These are phyloP conservation scores for Diphasiastrum complanatum DNA, from an alignment of 83 land plant species.

Conservation along the genomic window DNA sequence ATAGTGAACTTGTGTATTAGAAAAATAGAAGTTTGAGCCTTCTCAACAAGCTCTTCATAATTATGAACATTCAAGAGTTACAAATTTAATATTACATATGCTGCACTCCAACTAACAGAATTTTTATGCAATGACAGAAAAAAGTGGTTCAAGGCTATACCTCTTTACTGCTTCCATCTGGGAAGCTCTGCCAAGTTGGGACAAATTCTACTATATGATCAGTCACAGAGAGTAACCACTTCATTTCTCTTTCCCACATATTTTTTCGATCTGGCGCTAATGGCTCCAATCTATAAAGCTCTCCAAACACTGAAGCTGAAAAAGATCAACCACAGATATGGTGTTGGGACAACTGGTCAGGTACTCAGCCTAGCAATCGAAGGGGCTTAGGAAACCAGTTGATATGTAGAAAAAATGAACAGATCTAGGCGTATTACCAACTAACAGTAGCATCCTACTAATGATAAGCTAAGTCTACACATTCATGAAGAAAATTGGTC, in stretches of 20 bases:
- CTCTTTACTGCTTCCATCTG: conserved; percentile 67
- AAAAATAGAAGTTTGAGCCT: too few relatives aligned
- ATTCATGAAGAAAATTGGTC: too few relatives aligned
- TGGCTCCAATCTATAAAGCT: conserved; percentile 64
- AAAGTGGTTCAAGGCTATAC: too few relatives aligned
- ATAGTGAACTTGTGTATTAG: too few relatives aligned
- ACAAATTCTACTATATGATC: conserved; percentile 70
- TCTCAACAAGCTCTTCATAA: too few relatives aligned
- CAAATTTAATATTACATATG: too few relatives aligned
- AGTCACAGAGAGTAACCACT: conserved; percentile 58
- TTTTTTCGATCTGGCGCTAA: conserved; percentile 41
- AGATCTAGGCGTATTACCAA: not conserved
- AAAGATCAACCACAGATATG: not conserved
- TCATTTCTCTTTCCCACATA: conserved; percentile 71
- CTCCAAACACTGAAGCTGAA: conserved; percentile 57
- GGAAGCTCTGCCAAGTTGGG: conserved; percentile 55
- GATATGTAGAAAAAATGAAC: too few relatives aligned
- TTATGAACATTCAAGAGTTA: too few relatives aligned
- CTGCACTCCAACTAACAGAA: too few relatives aligned
- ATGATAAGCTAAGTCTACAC: not conserved
- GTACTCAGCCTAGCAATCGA: not conserved
- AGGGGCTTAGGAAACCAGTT: too few relatives aligned
- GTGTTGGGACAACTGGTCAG: not conserved
- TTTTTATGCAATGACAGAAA: too few relatives aligned
- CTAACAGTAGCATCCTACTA: not conserved